A percentile compares a stretch with the other conserved stretches of the same genome.
These are phyloP conservation scores for Yamadazyma triangularis DNA, from an alignment of 1,139 yeast genomes.

Conservation along the genomic window DNA sequence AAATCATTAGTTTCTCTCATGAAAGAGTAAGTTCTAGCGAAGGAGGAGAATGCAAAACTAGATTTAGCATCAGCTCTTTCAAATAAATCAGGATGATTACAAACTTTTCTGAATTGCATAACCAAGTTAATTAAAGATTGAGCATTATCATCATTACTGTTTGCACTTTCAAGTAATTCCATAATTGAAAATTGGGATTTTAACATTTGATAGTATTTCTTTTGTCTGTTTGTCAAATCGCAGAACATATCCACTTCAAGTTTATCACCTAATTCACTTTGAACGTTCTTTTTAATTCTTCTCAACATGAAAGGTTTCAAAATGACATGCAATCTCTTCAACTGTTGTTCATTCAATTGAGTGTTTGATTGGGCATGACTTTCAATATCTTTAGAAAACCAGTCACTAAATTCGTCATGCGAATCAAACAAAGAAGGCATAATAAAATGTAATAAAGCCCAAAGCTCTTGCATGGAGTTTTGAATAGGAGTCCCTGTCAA, in stretches of 20 bases:
- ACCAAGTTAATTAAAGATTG: slow-evolving; percentile 89
- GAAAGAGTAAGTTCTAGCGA: slow-evolving; percentile 74
- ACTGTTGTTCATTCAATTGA: slow-evolving; percentile 87
- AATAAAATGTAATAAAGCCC: slow-evolving; percentile 96
- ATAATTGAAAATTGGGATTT: slow-evolving; percentile 84
- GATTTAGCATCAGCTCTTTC: slow-evolving; percentile 94
- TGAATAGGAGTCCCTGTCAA: slow-evolving; percentile 98
- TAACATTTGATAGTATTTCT: slow-evolving; percentile 78
- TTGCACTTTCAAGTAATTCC: slow-evolving; percentile 79
- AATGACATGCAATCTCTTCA: slow-evolving; percentile 88
- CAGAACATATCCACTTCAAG: slow-evolving; percentile 93
- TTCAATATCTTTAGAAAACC: slow-evolving; percentile 98
- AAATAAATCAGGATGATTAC: slow-evolving; percentile 96
- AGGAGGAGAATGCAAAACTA: slow-evolving; percentile 68
- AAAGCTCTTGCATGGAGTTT: slow-evolving; percentile 96
- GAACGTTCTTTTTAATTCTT: slow-evolving; percentile 95
- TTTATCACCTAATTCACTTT: slow-evolving; percentile 95
- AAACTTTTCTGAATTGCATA: slow-evolving; percentile 97
- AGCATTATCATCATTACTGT: slow-evolving; percentile 54
- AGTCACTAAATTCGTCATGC: slow-evolving; percentile 96
- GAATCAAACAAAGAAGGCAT: slow-evolving; percentile 98
- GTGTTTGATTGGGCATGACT: slow-evolving; percentile 95
- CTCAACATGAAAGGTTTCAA: slow-evolving; percentile 97
- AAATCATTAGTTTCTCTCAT: slow-evolving; percentile 59
- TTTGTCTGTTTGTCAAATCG: slow-evolving; percentile 86